Percentiles rank a stretch among this genome's conserved stretches.
Conservation (phyloP, 2,329 filamentous ascomycete species). For the Scolecobasidium constrictum region DNA sequence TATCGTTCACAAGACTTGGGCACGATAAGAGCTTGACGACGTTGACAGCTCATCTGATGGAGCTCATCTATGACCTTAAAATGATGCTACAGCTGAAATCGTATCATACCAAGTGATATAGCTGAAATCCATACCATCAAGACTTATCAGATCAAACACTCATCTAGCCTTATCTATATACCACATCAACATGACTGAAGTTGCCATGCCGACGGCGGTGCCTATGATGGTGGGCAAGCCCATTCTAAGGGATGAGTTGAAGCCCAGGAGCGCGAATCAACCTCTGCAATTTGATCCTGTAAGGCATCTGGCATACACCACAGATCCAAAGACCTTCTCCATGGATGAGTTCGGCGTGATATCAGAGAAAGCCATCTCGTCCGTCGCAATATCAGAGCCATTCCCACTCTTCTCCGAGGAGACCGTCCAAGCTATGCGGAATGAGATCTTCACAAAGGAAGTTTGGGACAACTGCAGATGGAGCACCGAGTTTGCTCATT, state of each 20-base stretch:
- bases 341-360: constrained; percentile 52
- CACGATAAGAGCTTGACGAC: neutral
- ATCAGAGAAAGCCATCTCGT: constrained; percentile 47
- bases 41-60: neutral
- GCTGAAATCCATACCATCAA: too few species aligned
- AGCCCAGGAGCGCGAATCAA: neutral
- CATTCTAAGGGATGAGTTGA: neutral
- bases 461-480: constrained; percentile 47
- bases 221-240: neutral
- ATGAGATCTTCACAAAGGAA: constrained; percentile 45
- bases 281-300: constrained; percentile 37
- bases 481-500: constrained; percentile 47
- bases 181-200: neutral
- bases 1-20: neutral
- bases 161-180: too few species aligned
- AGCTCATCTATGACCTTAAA: too few species aligned
- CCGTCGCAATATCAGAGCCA: constrained; percentile 52
- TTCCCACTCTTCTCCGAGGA: constrained; percentile 53
- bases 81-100: too few species aligned
- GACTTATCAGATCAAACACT: too few species aligned
- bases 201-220: neutral
- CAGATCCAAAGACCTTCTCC: constrained; percentile 40
- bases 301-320: constrained; percentile 45
- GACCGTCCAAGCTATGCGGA: constrained; percentile 50
- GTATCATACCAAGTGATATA: too few species aligned